Evolutionary conservation across 169 alveolate genomes (phyloP), one percentile per base, ranked within the genome.

Genomic region (Plasmodium vivax): DNA sequence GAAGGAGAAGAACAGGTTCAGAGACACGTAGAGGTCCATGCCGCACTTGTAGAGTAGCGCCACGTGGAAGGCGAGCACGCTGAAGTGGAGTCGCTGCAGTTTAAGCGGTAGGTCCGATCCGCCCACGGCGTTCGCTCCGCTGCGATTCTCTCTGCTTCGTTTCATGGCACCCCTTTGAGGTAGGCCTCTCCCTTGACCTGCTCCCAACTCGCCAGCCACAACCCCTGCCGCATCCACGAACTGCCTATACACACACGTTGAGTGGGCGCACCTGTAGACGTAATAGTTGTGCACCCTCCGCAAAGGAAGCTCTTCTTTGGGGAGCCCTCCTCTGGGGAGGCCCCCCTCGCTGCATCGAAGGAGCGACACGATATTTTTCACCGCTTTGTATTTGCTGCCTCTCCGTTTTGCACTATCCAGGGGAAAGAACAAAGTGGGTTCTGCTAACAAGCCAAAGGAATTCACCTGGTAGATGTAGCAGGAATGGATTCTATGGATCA

Each of bases 401-500:
- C 27, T 41, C 1, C 34, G 32, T 30, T 51, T 51, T 88, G 82
- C 34, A 34, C 72, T 62, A 36, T 34, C 47, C 10, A 88, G 58
- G 7, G 82, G 23, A 51, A 38, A 79, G 72, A 79, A 88, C 82
- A 88, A 62, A 12, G 47, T 54, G 7, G 87, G 56, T 41, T 88
- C 94, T 16, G 71, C 68, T 77, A 88, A 34, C 3, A 73, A 56
- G 34, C n/a, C 58, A 27, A 88, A 88, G 10, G 88, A 1, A 41
- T 88, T 88, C 6, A 88, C 47, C 41, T 88, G 32, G 16, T 88
- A 88, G 72, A 36, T 41, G 73, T 77, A 77, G 73, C 83, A 88
- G 6, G 94, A 79, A 79, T 9, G 56, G 32, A 88, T 88, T 58
- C 88, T 77, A 56, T 88, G 94, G 38, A 88, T 88, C 32, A 88